A percentile compares a stretch with the other conserved stretches of the same genome.
Evolutionary conservation across 306 rosid species (phyloP).

Genomic region (Trifolium repens): DNA sequence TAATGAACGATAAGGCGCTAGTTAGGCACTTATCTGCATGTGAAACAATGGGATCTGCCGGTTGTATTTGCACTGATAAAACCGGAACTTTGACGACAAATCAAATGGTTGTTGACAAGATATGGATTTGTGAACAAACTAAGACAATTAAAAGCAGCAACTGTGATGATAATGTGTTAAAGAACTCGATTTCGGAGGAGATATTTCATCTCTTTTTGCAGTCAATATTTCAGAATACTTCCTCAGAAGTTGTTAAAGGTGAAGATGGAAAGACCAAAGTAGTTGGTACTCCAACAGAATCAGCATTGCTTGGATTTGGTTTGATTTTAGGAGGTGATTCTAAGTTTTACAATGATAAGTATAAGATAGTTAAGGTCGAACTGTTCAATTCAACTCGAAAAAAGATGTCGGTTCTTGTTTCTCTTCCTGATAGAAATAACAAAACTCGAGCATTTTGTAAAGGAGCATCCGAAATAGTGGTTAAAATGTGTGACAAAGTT

Average conservation of each 20-base stretch:
- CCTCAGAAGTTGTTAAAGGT: conserved; percentile 68
- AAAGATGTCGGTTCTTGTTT: conserved; percentile 77
- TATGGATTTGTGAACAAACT: conserved; percentile 70
- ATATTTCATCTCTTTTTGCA: conserved; percentile 62
- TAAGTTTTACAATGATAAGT: conserved; percentile 46
- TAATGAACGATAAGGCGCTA: conserved; percentile 85
- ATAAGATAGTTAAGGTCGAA: conserved; percentile 66
- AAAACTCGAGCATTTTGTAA: conserved; percentile 68
- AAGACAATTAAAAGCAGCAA: conserved; percentile 36
- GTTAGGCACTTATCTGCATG: conserved; percentile 93
- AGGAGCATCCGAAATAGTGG: conserved; percentile 87
- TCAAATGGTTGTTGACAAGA: conserved; percentile 80
- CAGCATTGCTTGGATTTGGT: conserved; percentile 75
- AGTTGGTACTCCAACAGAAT: conserved; percentile 85
- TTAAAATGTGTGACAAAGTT: conserved; percentile 69
- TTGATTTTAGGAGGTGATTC: conserved; percentile 66
- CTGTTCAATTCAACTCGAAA: conserved; percentile 81
- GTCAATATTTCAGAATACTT: conserved; percentile 80
- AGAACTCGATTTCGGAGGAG: conserved; percentile 46
- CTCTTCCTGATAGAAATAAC: conserved; percentile 53
- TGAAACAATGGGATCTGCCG: conserved; percentile 94
- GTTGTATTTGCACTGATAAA: conserved; percentile 87
- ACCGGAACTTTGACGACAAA: conserved; percentile 91
- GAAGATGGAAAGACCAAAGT: conserved; percentile 59
- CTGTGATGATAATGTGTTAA: conserved; percentile 41